Percentiles rank a stretch among this genome's conserved stretches.
phyloP scores from a whole-genome alignment of 1,284 basidiomycete species.

The Cryptococcus hybrid region DNA sequence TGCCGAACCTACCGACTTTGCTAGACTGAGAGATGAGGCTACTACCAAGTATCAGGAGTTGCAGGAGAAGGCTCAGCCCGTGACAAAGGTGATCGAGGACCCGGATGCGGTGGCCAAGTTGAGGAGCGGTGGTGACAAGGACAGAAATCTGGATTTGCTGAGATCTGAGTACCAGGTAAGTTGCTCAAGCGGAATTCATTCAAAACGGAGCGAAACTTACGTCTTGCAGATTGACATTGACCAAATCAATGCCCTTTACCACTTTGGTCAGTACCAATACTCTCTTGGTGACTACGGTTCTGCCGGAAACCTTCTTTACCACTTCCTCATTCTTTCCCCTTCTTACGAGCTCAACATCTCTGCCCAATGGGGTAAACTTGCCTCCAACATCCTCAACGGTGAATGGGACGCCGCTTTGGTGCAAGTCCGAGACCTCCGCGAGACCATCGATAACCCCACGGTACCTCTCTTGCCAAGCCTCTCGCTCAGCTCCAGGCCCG shows the following conservation, averaged over 20 bases:
- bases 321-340: conserved; percentile 95
- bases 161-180: conserved; percentile 88
- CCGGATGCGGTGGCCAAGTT: conserved; percentile 77
- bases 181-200: conserved; percentile 12
- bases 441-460: conserved; percentile 72
- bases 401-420: conserved; percentile 92
- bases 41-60: conserved; percentile 80
- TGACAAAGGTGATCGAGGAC: conserved; percentile 94
- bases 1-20: conserved; percentile 59
- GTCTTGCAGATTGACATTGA: conserved; percentile 74
- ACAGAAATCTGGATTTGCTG: conserved; percentile 90
- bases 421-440: conserved; percentile 89
- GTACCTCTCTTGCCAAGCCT: conserved; percentile 58
- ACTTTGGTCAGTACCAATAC: conserved; percentile 98
- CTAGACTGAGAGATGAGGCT: conserved; percentile 72
- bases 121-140: conserved; percentile 84
- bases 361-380: conserved; percentile 97
- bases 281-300: conserved; percentile 95
- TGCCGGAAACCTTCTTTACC: conserved; percentile 96
- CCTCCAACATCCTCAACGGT: conserved; percentile 91
- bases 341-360: conserved; percentile 89
- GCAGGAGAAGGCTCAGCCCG: conserved; percentile 84
- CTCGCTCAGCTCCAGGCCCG: conserved; percentile 87
- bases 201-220: background rate
- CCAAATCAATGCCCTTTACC: conserved; percentile 94